Base-by-base conservation (phyloP, 495 filamentous ascomycete species). In the Aspergillus bridgeri region DNA sequence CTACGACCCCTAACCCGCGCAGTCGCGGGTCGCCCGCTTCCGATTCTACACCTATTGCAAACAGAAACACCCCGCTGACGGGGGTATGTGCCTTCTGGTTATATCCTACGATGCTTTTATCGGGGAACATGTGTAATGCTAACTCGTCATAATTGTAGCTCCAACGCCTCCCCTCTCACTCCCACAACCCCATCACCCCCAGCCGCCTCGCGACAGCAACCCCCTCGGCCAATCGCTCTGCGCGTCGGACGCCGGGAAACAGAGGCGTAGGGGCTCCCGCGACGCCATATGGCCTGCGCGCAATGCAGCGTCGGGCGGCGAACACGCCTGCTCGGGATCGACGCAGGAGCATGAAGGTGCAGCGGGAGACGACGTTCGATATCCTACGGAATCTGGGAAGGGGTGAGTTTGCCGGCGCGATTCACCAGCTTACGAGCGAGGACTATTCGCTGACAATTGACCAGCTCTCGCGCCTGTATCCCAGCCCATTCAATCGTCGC, bases 341-440 rank as follows among this genome's bases (percentile, higher is more conserved):
- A 3, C 77, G 89, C 51, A 80, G 80, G 54, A 91, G 87, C 60
- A 76, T 83, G 20, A 79, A 84, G 43, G 75, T 86, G 58, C 84
- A 87, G 64, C 81, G 89, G 46, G 89, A 92, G 69, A 91, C 90
- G 6, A 89, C 89, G 6, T 84, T 89, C 53, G 86, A 91, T 65
- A 75, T 85, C 20, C 66, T 93, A 25, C 79, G 84, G 24, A 82
- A 84, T 53, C 75, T 94, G 9, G 86, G 87, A 52, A 82, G 77
- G 71, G 76, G 82, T 71, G 75, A 23, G 67, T 59, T 42, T 22
- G 17, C 18, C 27, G 18, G 18, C 3, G n/a, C 23, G 19, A 18
- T n/a, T n/a, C n/a, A n/a, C n/a, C n/a, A n/a, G n/a, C n/a, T n/a
- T n/a, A n/a, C n/a, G n/a, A n/a, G n/a, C n/a, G n/a, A n/a, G n/a